Evolutionary conservation across 106 monocot genomes (phyloP), one percentile per base, ranked within the genome.

Genomic region (Dioscorea alata): DNA sequence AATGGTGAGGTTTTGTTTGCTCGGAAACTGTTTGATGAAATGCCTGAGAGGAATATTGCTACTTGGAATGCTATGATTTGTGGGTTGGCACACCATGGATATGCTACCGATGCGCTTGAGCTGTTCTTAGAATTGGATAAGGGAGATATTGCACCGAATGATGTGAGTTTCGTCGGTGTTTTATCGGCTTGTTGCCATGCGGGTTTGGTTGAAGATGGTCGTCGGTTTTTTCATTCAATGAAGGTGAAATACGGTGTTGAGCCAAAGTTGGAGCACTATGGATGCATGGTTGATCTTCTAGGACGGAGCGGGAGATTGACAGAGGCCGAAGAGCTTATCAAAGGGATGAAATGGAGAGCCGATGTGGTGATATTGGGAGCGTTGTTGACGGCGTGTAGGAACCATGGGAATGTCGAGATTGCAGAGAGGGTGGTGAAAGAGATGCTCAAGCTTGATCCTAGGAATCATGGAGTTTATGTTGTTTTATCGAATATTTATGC

Each of bases 181-280:
- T 35, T 69, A 19, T 69, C 34, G 42, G 56, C 69, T 8, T 59
- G 69, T 35, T 69, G 69, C 48, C 69, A 69, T 33, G 57, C 18
- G 14, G 69, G 69, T 57, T n/a, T 58, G 20, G 69, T 69, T 12
- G 22, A 69, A 21, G 69, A 59, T 58, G 69, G 57, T 8, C 24
- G 42, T 19, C n/a, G 59, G 20, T 59, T 58, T 33, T 48, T 69
- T 18, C 20, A 69, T 33, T 69, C 58, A 19, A 69, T 69, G 69
- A 1, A 35, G 7, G 59, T 42, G 22, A 20, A 34, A 18, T 19
- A 69, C 24, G 58, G 20, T 56, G 33, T 69, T 35, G 69, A 12
- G 34, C 69, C 69, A 56, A 58, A 32, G 18, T 58, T 69, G 19
- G 69, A 69, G 59, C 69, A 69, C 69, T 69, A 69, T 69, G 57